Percentiles rank a stretch among this genome's conserved stretches.
Conservation (phyloP, 2,329 filamentous ascomycete genomes). For the Ceratocystis destructans region DNA sequence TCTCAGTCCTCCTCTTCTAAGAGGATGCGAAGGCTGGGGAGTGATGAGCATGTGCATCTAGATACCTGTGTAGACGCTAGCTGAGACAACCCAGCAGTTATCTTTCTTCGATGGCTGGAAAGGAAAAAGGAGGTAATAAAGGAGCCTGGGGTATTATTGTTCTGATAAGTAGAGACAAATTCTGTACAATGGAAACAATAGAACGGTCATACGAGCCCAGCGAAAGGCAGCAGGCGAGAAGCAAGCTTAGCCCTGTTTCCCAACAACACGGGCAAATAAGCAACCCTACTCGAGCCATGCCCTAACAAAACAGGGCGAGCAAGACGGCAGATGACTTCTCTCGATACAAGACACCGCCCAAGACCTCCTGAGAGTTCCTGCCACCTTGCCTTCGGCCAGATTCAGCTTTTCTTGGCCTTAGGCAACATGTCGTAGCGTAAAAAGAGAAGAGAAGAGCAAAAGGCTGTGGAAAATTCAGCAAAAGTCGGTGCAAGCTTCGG, state of each 20-base stretch:
- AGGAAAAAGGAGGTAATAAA: not conserved
- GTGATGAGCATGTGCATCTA: not conserved
- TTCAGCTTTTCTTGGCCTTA: not conserved
- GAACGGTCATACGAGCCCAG: not conserved
- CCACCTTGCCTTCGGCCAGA: not conserved
- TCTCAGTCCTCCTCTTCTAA: not conserved
- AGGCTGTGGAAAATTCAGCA: not conserved
- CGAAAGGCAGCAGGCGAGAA: not conserved
- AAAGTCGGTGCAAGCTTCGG: not conserved
- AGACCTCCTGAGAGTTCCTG: not conserved
- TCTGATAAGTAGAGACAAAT: not conserved
- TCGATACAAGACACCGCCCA: not conserved
- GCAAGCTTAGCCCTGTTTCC: not conserved
- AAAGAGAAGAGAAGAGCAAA: not conserved
- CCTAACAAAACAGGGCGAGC: too few species aligned
- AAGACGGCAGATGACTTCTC: not conserved
- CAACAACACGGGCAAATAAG: not conserved
- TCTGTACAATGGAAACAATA: not conserved
- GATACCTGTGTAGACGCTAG: not conserved
- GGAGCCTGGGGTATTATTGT: not conserved
- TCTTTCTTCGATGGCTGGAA: not conserved
- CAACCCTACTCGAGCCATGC: not conserved
- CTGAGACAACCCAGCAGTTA: not conserved
- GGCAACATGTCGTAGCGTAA: not conserved
- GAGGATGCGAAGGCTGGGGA: not conserved